Base-by-base conservation (phyloP, 2,329 filamentous ascomycete genomes). In the Penicillium sp. region DNA sequence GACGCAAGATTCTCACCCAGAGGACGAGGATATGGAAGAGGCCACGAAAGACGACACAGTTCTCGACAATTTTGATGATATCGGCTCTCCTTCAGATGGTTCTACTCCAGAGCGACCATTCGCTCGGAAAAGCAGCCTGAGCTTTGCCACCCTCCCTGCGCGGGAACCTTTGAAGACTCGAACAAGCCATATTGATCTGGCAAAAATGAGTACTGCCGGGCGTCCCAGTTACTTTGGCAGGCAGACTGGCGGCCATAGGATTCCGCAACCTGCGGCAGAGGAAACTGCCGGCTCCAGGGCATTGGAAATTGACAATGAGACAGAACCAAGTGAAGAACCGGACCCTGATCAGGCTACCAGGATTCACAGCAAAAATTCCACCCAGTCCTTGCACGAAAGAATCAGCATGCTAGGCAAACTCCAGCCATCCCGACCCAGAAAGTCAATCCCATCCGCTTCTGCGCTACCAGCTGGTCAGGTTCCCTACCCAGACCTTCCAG, bases 91-190 rank as follows among this genome's bases (percentile, higher is more conserved):
- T 18, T 81, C 78, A 2, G 77, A 79, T 56, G 73, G 68, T 8
- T 79, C 77, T 31, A 79, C 76, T 16, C 78, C 78, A 7, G 76
- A 75, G 50, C 68, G 90, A 63, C 88, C 89, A 2, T 80, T 90
- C 31, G 83, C 95, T 63, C 87, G 93, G 58, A 97, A 97, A 80
- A 96, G 92, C 75, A 97, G 93, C 71, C 82, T 99, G 58, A 96
- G 89, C 57, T 97, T 99, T 76, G 91, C 94, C 37, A 91, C 94
- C 18, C 80, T 99, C 13, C 94, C 94, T 31, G 92, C 93, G 3
- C 85, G 94, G 59, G 93, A 97, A 68, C 93, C 93, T 50, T 85
- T 84, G 16, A 95, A 95, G 76, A 95, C 90, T 22, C 82, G 90
- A 58, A 89, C 85, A 7, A 96, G 90, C 67, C 88, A 96, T 62